Base-by-base conservation (phyloP, 768 basidiomycete genomes). In the Boletus huronensis region DNA sequence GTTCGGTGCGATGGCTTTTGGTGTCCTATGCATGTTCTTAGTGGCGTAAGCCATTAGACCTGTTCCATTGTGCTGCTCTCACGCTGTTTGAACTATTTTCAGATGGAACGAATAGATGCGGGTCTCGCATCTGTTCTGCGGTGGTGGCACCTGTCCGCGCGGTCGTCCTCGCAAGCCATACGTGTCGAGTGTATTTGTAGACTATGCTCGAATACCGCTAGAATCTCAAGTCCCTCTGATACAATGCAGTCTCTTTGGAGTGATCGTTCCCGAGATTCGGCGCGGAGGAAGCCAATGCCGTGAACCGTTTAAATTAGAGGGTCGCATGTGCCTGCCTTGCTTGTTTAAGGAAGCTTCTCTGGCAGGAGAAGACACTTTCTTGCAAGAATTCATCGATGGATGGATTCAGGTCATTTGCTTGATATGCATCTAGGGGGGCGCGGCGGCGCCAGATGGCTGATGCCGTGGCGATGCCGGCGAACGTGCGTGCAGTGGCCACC, bases 1-100 rank as follows among this genome's bases (percentile, higher is more conserved):
- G 92, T 94, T 95, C 73, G 87, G 79, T 55, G 93, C 92, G 55
- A 95, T 96, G 93, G 82, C 82, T 45, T 81, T 96, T 70, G 93
- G 93, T 29, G 93, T 95, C 61, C 69, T 81, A 66, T 94, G 92
- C 77, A 96, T 96, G 93, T 87, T 92, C 70, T 70, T 89, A 67
- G 90, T 93, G 69, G 90, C 90, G 88, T 93, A 80, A 83, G 89
- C 82, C 60, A 48, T 65, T 48, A 50, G 21, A 57, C 19, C 25
- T 54, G 52, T 53, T 32, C 42, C 35, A 61, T 38, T 46, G 49
- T 52, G 46, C 47, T 50, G 52, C 29, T 65, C 61, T 66, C 58
- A 67, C 60, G 58, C 41, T 47, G 25, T 36, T 32, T 42, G 51
- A 53, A 50, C 55, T 57, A 55, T 61, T 58, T 57, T 54, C 69